These are phyloP conservation scores for Lepiota brunneoincarnata DNA, from an alignment of 768 basidiomycete species.

Conservation along the genomic window DNA sequence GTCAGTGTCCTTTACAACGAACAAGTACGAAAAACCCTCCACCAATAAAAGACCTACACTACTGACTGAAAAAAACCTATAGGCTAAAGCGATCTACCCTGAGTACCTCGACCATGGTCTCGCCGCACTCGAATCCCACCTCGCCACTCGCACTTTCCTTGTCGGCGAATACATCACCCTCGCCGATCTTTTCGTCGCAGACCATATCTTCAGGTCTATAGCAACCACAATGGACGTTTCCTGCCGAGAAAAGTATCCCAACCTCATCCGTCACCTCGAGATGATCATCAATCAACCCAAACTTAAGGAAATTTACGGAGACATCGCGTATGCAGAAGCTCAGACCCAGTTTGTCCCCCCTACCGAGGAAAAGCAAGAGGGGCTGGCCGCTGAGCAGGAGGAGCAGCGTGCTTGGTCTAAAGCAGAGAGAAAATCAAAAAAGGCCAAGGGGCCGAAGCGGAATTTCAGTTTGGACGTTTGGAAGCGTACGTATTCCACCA, in stretches of 20 bases:
- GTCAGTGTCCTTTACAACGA: slow-evolving; percentile 76
- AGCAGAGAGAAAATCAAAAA: slow-evolving; percentile 63
- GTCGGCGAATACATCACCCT: slow-evolving; percentile 93
- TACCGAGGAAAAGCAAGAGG: slow-evolving; percentile 66
- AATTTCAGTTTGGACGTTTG: slow-evolving; percentile 90
- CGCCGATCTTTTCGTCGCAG: slow-evolving; percentile 78
- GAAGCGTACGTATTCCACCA: slow-evolving; percentile 98
- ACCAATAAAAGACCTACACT: neutral
- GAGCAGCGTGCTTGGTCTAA: slow-evolving; percentile 46
- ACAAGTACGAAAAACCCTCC: slow-evolving; percentile 47
- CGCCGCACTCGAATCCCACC: slow-evolving; percentile 67
- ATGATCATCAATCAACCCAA: slow-evolving; percentile 85
- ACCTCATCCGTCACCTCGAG: slow-evolving; percentile 81
- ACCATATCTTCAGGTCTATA: slow-evolving; percentile 53
- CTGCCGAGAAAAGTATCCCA: slow-evolving; percentile 64
- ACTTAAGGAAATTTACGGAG: slow-evolving; percentile 64
- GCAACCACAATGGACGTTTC: slow-evolving; percentile 61
- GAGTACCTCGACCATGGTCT: slow-evolving; percentile 60
- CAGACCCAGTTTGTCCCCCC: slow-evolving; percentile 69
- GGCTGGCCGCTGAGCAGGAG: slow-evolving; percentile 54
- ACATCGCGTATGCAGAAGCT: slow-evolving; percentile 63
- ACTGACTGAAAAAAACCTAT: neutral
- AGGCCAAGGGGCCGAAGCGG: slow-evolving; percentile 73
- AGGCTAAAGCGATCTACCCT: slow-evolving; percentile 57
- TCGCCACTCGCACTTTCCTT: slow-evolving; percentile 81